Evolutionary conservation across 768 basidiomycete species (phyloP), one percentile per base, ranked within the genome.

Genomic region (Kwoniella dejecticola): DNA sequence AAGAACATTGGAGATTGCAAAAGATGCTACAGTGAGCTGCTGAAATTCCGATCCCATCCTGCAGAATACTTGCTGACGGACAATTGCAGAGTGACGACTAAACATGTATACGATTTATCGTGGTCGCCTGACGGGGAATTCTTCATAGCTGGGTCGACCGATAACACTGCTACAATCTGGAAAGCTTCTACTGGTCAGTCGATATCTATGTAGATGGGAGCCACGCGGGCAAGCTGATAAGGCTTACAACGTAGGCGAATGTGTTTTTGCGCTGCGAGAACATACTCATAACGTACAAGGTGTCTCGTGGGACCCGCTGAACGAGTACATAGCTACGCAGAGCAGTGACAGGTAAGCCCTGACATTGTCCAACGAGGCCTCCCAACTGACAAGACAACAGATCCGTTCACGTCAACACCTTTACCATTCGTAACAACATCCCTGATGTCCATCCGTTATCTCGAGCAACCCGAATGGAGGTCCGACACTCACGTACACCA

Each of bases 251-350:
- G 13, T 48, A 76, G 74, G 71, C 26, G 72, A 74, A 70, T 74
- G 72, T 41, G 72, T 71, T 36, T 64, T 68, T 42, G 49, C 63
- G 33, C 26, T 71, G 62, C 88, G 90, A 0, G 95, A 98, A 72
- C 96, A 99, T 79, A 86, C 84, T 31, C 95, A 98, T 79, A 97
- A 90, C 75, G 96, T 99, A 0, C 96, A 99, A 81, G 96, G 96
- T 8, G 96, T 98, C 27, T 91, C 95, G 0, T 99, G 96, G 96
- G 96, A 99, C 68, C 96, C 96, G 1, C 80, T 96, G 70, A 93
- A 95, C 77, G 91, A 96, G 78, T 98, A 89, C 75, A 90, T 99
- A 63, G 94, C 96, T 3, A 98, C 96, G 0, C 96, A 99, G 75
- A 92, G 90, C 78, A 91, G 89, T 72, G 96, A 99, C 79, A 85